Percentiles rank a stretch among this genome's conserved stretches.
phyloP scores from a whole-genome alignment of 805 yeast genomes.

The Candida anglica region DNA sequence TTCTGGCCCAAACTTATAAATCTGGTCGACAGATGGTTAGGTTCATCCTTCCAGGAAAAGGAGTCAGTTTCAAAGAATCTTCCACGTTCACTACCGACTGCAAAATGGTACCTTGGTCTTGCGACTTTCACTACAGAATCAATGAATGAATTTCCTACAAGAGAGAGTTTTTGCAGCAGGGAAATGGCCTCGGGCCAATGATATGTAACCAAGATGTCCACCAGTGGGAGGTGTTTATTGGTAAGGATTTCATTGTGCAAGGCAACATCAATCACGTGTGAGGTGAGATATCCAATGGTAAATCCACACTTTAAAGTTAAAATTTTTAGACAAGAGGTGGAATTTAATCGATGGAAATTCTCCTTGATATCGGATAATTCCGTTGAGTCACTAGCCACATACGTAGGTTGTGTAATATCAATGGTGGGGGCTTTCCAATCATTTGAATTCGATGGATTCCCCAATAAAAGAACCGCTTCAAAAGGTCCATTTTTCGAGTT shows the following conservation, averaged over 20 bases:
- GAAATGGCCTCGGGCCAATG: slow-evolving; percentile 61
- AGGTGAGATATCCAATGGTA: slow-evolving; percentile 43
- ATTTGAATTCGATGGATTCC: no score
- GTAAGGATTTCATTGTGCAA: not conserved
- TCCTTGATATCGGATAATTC: slow-evolving; percentile 16
- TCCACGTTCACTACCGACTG: slow-evolving; percentile 47
- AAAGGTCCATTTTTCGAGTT: slow-evolving; percentile 65
- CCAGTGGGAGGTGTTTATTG: not conserved
- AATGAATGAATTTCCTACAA: slow-evolving; percentile 41
- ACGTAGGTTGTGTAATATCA: slow-evolving; percentile 17
- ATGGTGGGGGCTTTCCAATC: slow-evolving; percentile 29
- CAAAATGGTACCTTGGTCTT: slow-evolving; percentile 67
- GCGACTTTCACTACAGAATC: slow-evolving; percentile 42
- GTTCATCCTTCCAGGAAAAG: slow-evolving; percentile 47
- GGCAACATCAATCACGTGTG: not conserved
- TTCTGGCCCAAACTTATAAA: slow-evolving; percentile 63
- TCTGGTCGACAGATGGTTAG: slow-evolving; percentile 39
- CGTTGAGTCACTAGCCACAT: slow-evolving; percentile 18
- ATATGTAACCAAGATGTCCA: slow-evolving; percentile 55
- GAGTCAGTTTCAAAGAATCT: slow-evolving; percentile 53
- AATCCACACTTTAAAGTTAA: slow-evolving; percentile 41
- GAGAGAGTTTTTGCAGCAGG: slow-evolving; percentile 33
- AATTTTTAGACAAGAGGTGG: slow-evolving; percentile 30
- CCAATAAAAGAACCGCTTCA: slow-evolving; percentile 49
- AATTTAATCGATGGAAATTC: slow-evolving; percentile 26